A percentile compares a stretch with the other conserved stretches of the same genome.
phyloP scores from a whole-genome alignment of 2,329 filamentous ascomycete genomes.

The Calonectria multiphialidica region DNA sequence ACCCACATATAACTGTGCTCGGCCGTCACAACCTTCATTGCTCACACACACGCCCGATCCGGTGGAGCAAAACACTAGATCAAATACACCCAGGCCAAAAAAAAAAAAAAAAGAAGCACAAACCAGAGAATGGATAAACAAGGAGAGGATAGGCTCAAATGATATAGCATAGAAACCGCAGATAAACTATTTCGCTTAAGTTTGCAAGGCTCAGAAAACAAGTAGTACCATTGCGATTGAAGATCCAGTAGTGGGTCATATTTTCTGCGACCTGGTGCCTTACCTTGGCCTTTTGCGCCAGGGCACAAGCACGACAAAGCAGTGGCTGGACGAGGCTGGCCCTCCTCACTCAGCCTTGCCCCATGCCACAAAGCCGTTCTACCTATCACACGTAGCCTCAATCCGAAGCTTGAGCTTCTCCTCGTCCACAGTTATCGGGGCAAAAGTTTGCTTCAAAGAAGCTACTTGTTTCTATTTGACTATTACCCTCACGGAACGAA shows the following conservation, averaged over 20 bases:
- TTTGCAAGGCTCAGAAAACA: too few relatives aligned
- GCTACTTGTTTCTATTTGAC: not conserved
- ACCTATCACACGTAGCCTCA: constrained; percentile 14
- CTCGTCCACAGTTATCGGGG: not conserved
- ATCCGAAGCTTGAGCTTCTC: not conserved
- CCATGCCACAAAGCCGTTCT: not conserved
- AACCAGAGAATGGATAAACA: too few relatives aligned
- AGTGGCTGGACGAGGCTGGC: constrained; percentile 20
- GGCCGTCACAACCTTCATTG: not conserved
- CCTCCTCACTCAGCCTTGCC: constrained; percentile 14
- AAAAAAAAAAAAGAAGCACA: too few relatives aligned
- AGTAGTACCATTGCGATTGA: not conserved
- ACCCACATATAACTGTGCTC: not conserved
- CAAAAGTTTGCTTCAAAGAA: not conserved
- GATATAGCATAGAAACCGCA: too few relatives aligned
- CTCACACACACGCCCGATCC: not conserved
- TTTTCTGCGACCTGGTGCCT: not conserved
- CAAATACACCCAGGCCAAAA: not conserved
- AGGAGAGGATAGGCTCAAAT: too few relatives aligned
- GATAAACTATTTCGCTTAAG: too few relatives aligned
- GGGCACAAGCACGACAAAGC: not conserved
- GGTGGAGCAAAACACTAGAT: not conserved
- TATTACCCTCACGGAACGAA: not conserved
- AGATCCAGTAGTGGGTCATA: not conserved
- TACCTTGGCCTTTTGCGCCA: not conserved